Percentiles rank a stretch among this genome's conserved stretches.
phyloP scores from a whole-genome alignment of 108 stramenopile species.

The Nitzschia sp. region DNA sequence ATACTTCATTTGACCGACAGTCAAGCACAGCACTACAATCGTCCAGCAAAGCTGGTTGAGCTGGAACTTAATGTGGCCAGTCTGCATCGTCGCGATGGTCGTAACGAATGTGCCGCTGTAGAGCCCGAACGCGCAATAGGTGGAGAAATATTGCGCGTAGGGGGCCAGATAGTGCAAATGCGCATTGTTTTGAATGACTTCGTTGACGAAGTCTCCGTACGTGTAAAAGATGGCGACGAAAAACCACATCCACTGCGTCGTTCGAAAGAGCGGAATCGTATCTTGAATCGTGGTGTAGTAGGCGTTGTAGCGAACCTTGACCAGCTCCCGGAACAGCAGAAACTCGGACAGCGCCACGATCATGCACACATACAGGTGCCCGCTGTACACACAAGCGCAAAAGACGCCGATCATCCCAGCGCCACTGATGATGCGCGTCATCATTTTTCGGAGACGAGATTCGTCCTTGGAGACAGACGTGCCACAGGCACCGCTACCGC shows the following conservation, averaged over 20 bases:
- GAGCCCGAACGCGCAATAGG: constrained; percentile 62
- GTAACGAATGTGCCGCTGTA: constrained; percentile 90
- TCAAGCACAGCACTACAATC: constrained; percentile 89
- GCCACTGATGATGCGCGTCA: constrained; percentile 53
- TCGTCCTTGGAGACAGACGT: constrained; percentile 49
- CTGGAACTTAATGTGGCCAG: constrained; percentile 92
- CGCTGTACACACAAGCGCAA: constrained; percentile 52
- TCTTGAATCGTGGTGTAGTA: constrained; percentile 75
- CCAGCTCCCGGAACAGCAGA: constrained; percentile 92
- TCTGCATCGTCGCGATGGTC: constrained; percentile 91
- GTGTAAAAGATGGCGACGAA: constrained; percentile 88
- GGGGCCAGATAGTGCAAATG: constrained; percentile 54
- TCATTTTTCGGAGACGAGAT: constrained; percentile 45
- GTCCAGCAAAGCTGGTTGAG: constrained; percentile 97
- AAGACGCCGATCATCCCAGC: constrained; percentile 61
- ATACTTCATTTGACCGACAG: constrained; percentile 92
- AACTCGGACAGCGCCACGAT: constrained; percentile 76
- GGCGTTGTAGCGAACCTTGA: constrained; percentile 89
- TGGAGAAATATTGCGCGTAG: constrained; percentile 64
- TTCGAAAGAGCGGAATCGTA: constrained; percentile 95
- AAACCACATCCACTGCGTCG: constrained; percentile 99
- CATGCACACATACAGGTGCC: constrained; percentile 82
- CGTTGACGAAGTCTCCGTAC: constrained; percentile 75
- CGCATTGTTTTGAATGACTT: constrained; percentile 70
- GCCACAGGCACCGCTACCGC: neutral